Evolutionary conservation across 768 basidiomycete species (phyloP).

Genomic region (Suillus subalutaceus): DNA sequence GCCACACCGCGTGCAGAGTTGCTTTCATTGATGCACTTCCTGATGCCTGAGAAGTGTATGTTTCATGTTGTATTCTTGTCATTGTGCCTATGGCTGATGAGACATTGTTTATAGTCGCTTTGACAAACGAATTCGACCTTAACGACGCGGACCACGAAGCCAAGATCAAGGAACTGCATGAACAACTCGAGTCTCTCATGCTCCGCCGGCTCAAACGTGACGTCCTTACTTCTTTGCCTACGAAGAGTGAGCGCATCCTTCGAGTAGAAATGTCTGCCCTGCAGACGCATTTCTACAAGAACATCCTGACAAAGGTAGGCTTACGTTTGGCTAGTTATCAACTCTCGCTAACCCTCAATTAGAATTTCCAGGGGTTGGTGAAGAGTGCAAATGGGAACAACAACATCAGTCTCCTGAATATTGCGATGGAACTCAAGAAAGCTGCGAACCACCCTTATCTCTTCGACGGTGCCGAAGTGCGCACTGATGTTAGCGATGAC

Average conservation of each 20-base stretch:
- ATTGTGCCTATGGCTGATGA: slow-evolving; percentile 14
- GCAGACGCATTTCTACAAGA: slow-evolving; percentile 99
- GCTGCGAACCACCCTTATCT: slow-evolving; percentile 98
- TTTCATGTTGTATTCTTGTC: neutral
- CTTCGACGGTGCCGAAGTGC: slow-evolving; percentile 91
- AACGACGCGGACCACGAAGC: slow-evolving; percentile 89
- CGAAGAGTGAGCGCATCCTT: slow-evolving; percentile 97
- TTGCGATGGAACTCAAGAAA: slow-evolving; percentile 99
- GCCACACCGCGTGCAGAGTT: slow-evolving; percentile 59
- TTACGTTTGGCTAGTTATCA: neutral
- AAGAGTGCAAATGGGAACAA: slow-evolving; percentile 88
- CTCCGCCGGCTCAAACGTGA: slow-evolving; percentile 92
- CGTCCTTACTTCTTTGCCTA: slow-evolving; percentile 93
- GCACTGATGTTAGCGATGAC: slow-evolving; percentile 69
- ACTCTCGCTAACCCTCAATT: slow-evolving; percentile 14
- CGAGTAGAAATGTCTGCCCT: slow-evolving; percentile 97
- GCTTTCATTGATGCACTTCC: slow-evolving; percentile 96
- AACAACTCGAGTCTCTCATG: slow-evolving; percentile 93
- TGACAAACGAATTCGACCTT: slow-evolving; percentile 95
- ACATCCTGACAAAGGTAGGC: slow-evolving; percentile 87
- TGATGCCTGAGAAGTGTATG: slow-evolving; percentile 98
- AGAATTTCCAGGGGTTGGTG: slow-evolving; percentile 93
- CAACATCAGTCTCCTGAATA: slow-evolving; percentile 95
- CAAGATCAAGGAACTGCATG: slow-evolving; percentile 95
- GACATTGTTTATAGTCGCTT: slow-evolving; percentile 58